Evolutionary conservation across 148 eudicot species (phyloP), one percentile per base, ranked within the genome.

Genomic region (Fallopia convolvulus): DNA sequence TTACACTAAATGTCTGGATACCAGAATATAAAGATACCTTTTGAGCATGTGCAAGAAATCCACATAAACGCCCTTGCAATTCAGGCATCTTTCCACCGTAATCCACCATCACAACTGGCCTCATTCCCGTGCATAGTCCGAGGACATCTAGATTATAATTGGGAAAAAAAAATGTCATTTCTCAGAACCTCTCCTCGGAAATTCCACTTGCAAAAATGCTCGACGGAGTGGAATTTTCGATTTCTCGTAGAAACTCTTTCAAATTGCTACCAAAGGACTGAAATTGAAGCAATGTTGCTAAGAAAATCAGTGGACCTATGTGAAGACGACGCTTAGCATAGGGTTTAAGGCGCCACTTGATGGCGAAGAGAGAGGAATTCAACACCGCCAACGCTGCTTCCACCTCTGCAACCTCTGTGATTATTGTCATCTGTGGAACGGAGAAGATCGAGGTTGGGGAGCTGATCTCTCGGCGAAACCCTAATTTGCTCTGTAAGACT

Each of bases 1-100:
- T 61, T 26, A 61, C 68, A 61, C 13, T 23, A 36, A 9, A 21
- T 10, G 10, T 2, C 15, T 23, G 68, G 23, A 21, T 10, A 26
- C 4, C 15, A 61, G 26, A 1, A 61, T 11, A 26, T 6, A 68
- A 49, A 71, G 47, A 39, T 74, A 94, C 99, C 99, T 92, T 86
- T 70, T 86, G 87, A 81, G 89, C 80, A 41, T 78, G 72, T 74
- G 85, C 79, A 76, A 90, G 81, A 79, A 94, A 80, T 21, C 86
- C 78, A 77, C 90, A 87, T 63, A 94, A 86, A 5, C 76, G 87
- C 26, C 86, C 84, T 86, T 84, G 91, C 78, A 94, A 79, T 82
- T 92, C 97, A 58, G 99, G 99, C 97, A 94, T 86, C 89, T 89
- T 94, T 80, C 99, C 99, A 82, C 99, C 99, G 83, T 94, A 94